These are phyloP conservation scores for Rosa chinensis DNA, from an alignment of 306 rosid species.

Conservation along the genomic window DNA sequence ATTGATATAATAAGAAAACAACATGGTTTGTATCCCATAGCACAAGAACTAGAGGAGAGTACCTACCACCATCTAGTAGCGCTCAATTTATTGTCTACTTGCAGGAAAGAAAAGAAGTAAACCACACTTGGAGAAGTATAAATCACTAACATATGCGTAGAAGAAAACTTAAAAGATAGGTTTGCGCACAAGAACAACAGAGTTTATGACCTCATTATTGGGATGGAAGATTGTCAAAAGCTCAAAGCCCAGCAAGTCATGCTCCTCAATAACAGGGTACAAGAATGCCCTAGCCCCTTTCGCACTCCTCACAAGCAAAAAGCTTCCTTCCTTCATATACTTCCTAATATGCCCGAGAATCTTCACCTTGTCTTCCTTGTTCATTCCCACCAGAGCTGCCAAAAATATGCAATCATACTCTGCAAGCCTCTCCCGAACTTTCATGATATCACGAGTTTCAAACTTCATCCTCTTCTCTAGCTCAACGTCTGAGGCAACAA, in stretches of 20 bases:
- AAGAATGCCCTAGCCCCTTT: conserved; percentile 73
- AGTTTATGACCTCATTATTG: conserved; percentile 62
- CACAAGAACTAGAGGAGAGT: background rate
- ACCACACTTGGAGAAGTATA: background rate
- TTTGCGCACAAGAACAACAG: conserved; percentile 63
- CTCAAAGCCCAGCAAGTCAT: conserved; percentile 52
- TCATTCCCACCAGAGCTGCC: conserved; percentile 79
- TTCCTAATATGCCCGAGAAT: conserved; percentile 48
- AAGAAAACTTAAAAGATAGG: conserved; percentile 6
- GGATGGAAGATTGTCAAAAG: conserved; percentile 66
- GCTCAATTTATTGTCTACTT: background rate
- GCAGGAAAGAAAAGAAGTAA: background rate
- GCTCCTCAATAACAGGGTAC: conserved; percentile 63
- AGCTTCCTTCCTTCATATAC: conserved; percentile 65
- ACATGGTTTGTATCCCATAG: background rate
- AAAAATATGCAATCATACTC: conserved; percentile 68
- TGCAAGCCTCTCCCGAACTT: conserved; percentile 48
- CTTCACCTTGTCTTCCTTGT: conserved; percentile 50
- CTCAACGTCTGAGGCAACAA: conserved; percentile 45
- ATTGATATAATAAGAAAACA: background rate
- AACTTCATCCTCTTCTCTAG: conserved; percentile 76
- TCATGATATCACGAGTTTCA: conserved; percentile 51
- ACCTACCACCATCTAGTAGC: background rate
- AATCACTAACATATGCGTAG: background rate
- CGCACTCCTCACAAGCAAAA: conserved; percentile 69